Evolutionary conservation across 129 eudicot genomes (phyloP).

Genomic region (Artemisia tridentata): DNA sequence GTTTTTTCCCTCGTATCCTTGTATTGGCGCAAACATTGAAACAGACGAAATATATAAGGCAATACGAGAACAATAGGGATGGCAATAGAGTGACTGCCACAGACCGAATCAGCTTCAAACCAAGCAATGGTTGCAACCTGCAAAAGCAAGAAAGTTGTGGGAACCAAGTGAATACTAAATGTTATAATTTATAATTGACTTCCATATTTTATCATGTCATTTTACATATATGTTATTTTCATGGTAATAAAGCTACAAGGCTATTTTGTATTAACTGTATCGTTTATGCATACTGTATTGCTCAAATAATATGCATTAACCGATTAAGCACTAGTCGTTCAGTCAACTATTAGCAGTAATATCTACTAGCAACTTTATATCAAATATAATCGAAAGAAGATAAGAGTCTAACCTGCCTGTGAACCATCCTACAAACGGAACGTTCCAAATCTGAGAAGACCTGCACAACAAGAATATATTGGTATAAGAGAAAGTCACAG

Average conservation of each 20-base stretch:
- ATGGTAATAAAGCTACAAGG: constrained; percentile 16
- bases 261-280: not conserved
- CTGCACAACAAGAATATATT: constrained; percentile 39
- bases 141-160: constrained; percentile 18
- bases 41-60: constrained; percentile 86
- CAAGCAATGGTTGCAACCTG: constrained; percentile 99
- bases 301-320: too few relatives aligned
- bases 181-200: not conserved
- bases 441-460: constrained; percentile 98
- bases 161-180: not conserved
- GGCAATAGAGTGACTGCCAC: constrained; percentile 94
- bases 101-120: constrained; percentile 97
- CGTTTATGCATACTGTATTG: not conserved
- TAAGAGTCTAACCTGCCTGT: constrained; percentile 66
- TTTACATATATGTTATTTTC: not conserved
- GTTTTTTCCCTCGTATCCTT: constrained; percentile 87
- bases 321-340: too few relatives aligned
- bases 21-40: constrained; percentile 96
- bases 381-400: not conserved
- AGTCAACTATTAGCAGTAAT: not conserved
- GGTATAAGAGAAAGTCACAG: not conserved
- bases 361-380: not conserved
- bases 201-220: not conserved
- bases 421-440: constrained; percentile 96
- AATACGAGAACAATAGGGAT: constrained; percentile 87